Percentiles rank a stretch among this genome's conserved stretches.
Evolutionary conservation across 2,329 filamentous ascomycete genomes (phyloP).

Genomic region (Tolypocladium cylindrosporum): DNA sequence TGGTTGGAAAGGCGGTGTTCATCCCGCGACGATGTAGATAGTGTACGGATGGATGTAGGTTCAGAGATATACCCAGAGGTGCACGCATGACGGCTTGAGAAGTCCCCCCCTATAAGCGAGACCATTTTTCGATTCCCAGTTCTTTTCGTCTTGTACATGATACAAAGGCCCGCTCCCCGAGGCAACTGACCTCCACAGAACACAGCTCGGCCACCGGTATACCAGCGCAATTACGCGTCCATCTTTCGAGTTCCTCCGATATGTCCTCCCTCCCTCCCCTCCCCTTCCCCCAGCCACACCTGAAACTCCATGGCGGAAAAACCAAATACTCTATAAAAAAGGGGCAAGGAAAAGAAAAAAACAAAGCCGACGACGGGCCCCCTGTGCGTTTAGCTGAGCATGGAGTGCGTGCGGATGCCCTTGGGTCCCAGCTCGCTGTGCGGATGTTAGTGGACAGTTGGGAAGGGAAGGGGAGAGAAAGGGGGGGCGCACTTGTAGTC

Average conservation of each 20-base stretch:
- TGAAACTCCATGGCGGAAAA: not conserved
- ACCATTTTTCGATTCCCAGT: not conserved
- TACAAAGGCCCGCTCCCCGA: not conserved
- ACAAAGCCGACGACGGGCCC: not conserved
- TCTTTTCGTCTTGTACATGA: not conserved
- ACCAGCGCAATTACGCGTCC: not conserved
- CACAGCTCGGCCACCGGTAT: not conserved
- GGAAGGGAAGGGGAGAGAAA: not conserved
- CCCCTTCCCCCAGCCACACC: not conserved
- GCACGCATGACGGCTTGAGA: not conserved
- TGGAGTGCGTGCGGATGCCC: constrained; percentile 41
- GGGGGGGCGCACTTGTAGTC: constrained; percentile 47
- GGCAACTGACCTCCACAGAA: not conserved
- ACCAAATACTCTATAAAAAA: not conserved
- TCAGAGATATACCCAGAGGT: not conserved
- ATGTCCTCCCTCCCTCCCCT: not conserved
- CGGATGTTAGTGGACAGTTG: constrained; percentile 5
- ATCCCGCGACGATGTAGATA: not conserved
- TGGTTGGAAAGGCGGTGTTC: not conserved
- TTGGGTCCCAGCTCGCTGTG: constrained; percentile 43
- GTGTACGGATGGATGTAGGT: not conserved
- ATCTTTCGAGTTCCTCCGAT: not conserved
- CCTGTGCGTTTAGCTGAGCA: constrained; percentile 29
- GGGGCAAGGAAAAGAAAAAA: not conserved
- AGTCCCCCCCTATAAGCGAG: not conserved